Evolutionary conservation across 768 basidiomycete species (phyloP), one percentile per base, ranked within the genome.

Genomic region (Galerina sulciceps): DNA sequence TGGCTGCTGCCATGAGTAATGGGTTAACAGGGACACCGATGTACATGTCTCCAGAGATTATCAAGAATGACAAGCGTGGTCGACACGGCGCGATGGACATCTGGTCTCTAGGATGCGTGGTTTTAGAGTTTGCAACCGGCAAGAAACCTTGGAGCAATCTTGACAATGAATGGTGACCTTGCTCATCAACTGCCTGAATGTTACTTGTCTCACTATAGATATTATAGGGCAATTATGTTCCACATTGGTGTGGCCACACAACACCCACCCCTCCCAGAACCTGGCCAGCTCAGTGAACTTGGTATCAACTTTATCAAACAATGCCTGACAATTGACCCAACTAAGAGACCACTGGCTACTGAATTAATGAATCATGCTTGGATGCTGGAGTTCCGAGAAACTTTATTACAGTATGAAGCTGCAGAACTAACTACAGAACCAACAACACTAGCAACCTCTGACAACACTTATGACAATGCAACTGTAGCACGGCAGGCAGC

Each of bases 1-100:
- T 51, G 23, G 49, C 36, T 38, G 26, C 26, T 34, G 73, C 70
- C 5, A 79, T 89, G 75, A 88, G 88, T 70, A 95, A 94, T 74
- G 92, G 91, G 65, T 76, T 99, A 35, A 97, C 96, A 1, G 96
- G 95, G 15, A 99, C 97, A 11, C 97, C 97, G 0, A 99, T 99
- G 96, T 99, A 99, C 74, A 98, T 99, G 94, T 97, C 96, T 5
- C 97, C 97, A 1, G 97, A 99, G 71, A 87, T 97, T 53, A 99
- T 99, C 79, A 93, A 96, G 77, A 97, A 91, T 66, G 94, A 96
- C 66, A 89, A 83, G 61, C 80, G 87, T 13, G 94, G 95, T 23
- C 82, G 90, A 50, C 88, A 93, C 62, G 97, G 97, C 15, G 94
- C 96, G 10, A 97, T 97, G 92, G 97, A 99, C 71, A 89, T 99